Evolutionary conservation across 176 grass and related monocot species (phyloP), one percentile per base, ranked within the genome.

Genomic region (Rhynchospora breviuscula): DNA sequence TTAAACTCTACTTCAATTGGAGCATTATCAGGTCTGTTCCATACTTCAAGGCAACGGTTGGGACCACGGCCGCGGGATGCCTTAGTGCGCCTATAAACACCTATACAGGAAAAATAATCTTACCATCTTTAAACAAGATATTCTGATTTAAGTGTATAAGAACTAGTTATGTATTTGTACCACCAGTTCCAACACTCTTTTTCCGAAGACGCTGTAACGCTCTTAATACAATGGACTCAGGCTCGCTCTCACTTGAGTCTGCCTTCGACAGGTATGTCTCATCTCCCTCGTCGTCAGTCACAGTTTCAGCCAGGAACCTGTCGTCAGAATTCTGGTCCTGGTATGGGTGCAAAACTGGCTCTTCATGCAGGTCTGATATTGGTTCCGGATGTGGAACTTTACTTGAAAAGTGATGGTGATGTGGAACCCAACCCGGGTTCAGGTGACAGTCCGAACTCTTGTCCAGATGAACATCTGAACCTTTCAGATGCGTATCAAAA

Each of bases 1-100:
- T 89, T 89, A 35, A 85, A 89, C 6, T 78, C 83, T 9, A 89
- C 64, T 56, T 43, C 56, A 63, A 89, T 45, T 60, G 29, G 54
- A 47, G 81, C 64, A 56, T 79, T 58, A 47, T 85, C 59, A 33
- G 87, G 83, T 47, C 78, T 71, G 77, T 69, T 85, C 87, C 87
- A 89, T 29, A 89, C 77, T 62, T 85, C 84, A 79, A 89, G 45
- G 79, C 83, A 60, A 29, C 57, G 63, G 12, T 18, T 72, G 44
- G 69, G 74, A 2, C 74, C 74, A 48, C 40, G 48, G 23, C 62
- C 21, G 12, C 23, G 62, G 8, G 62, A 11, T 65, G 22, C 62
- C 23, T 10, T 65, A 29, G 62, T 9, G 8, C 22, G 25, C 62
- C 22, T 65, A 65, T 26, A 65, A 65, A 8, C 62, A 65, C 62